Evolutionary conservation across 352 stramenopile species (phyloP), one percentile per base, ranked within the genome.

Genomic region (Globisporangium emineosum): DNA sequence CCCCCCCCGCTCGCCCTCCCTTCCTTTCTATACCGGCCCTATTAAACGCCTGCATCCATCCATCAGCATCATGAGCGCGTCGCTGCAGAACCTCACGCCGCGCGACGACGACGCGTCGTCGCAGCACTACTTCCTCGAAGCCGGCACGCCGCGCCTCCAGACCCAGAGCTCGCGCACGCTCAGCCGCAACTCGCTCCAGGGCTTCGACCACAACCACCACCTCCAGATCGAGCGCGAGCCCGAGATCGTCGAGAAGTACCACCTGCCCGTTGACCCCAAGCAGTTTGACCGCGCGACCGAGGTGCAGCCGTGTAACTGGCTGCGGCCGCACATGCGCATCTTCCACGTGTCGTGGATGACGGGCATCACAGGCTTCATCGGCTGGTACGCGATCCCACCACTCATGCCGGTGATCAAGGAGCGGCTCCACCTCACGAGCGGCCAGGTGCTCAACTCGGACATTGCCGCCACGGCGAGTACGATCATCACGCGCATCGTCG

Each of bases 371-470:
- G 94, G 93, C 37, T 98, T 98, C 76, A 81, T 98, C 70, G 91
- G 94, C 60, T 98, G 93, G 91, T 98, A 98, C 73, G 83, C 90
- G 40, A 97, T 98, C 70, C 92, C 94, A 2, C 96, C 96, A 19
- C 86, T 99, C 52, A 90, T 99, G 60, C 82, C 88, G 0, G 83
- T 97, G 52, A 96, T 98, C 67, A 91, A 91, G 69, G 74, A 80
- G 9, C 79, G 91, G 47, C 72, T 99, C 23, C 73, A 64, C 0
- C 75, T 98, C 30, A 94, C 75, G 27, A 94, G 93, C 40, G 68
- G 91, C 62, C 45, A 98, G 60, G 84, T 98, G 32, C 76, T 88
- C 57, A 98, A 94, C 54, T 96, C 91, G 32, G 96, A 97, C 57
- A 98, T 98, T 68, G 81, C 87, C 40, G 88, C 83, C 69, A 96